Evolutionary conservation across 345 rosid genomes (phyloP), one percentile per base, ranked within the genome.

Genomic region (Zanthoxylum bungeanum): DNA sequence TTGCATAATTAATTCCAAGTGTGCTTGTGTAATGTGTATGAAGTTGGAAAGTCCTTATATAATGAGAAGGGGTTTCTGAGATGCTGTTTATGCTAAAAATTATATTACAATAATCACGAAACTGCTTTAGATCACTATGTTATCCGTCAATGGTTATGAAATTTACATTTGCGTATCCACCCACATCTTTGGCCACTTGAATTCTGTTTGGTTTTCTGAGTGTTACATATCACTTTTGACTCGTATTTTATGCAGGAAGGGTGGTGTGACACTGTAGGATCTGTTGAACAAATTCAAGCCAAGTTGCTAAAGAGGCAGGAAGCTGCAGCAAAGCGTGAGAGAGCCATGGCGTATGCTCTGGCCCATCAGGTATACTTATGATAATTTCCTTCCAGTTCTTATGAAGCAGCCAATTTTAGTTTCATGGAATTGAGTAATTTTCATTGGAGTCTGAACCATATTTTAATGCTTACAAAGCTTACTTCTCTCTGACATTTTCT

Each of bases 311-410:
- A 93, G 87, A 81, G 98, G 75, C 97, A 96, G 85, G 97, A 89
- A 80, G 99, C 99, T 83, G 99, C 98, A 60, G 97, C 95, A 60
- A 96, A 91, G 84, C 97, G 99, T 58, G 99, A 96, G 85, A 93
- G 99, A 77, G 97, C 99, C 44, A 96, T 93, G 95, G 98, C 99
- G 14, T 96, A 93, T 88, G 98, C 99, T 75, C 73, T 96, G 76
- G 87, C 99, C 34, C 98, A 96, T 80, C 98, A 96, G 93, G 99
- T 96, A 75, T 79, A 68, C 66, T 56, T 44, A 19, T 60, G 27
- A 66, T 34, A 39, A 46, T 51, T 52, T 55, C 63, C 66, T 56
- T 69, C 33, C 53, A 25, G 49, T 68, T n/a, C n/a, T n/a, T 36
- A 21, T 73, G 47, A 14, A 11, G 4, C 42, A 46, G 24, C 51